Evolutionary conservation across 2,329 filamentous ascomycete genomes (phyloP).

Genomic region (Dactylonectria macrodidyma): DNA sequence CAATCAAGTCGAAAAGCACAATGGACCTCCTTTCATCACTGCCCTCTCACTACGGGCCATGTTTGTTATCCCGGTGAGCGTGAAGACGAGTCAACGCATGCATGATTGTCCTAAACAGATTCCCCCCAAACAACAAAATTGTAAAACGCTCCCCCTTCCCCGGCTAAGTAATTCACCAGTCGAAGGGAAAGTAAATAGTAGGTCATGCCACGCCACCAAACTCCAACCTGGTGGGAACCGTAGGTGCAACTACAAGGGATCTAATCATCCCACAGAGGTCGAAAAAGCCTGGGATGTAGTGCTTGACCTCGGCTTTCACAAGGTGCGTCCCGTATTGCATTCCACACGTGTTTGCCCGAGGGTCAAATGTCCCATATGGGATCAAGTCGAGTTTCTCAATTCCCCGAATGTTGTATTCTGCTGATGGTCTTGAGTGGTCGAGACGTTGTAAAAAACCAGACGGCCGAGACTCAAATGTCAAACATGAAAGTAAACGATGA

Average conservation of each 20-base stretch:
- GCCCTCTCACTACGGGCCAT: slow-evolving; percentile 19
- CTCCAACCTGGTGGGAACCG: slow-evolving; percentile 12
- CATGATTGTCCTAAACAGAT: neutral
- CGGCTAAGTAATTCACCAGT: slow-evolving; percentile 9
- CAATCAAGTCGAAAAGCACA: slow-evolving; percentile 24
- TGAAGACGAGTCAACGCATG: slow-evolving; percentile 12
- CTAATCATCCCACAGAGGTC: slow-evolving; percentile 22
- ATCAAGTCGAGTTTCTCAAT: slow-evolving; percentile 13
- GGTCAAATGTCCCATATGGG: slow-evolving; percentile 1
- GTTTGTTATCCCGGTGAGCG: slow-evolving; percentile 6
- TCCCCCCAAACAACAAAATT: slow-evolving; percentile 14
- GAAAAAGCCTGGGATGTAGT: slow-evolving; percentile 6
- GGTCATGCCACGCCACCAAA: slow-evolving; percentile 21
- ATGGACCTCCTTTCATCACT: slow-evolving; percentile 6
- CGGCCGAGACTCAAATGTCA: slow-evolving; percentile 5
- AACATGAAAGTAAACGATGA: slow-evolving; percentile 24
- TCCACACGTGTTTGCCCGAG: slow-evolving; percentile 1
- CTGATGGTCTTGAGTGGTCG: slow-evolving; percentile 10
- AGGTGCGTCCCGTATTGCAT: slow-evolving; percentile 17
- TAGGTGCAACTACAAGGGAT: slow-evolving; percentile 20
- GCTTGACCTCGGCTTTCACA: neutral
- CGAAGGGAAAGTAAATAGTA: slow-evolving; percentile 23
- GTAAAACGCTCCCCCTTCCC: slow-evolving; percentile 34
- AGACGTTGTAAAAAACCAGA: slow-evolving; percentile 18
- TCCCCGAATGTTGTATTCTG: slow-evolving; percentile 15